Evolutionary conservation across 2,329 filamentous ascomycete genomes (phyloP).

Genomic region (Trichoderma sp.): DNA sequence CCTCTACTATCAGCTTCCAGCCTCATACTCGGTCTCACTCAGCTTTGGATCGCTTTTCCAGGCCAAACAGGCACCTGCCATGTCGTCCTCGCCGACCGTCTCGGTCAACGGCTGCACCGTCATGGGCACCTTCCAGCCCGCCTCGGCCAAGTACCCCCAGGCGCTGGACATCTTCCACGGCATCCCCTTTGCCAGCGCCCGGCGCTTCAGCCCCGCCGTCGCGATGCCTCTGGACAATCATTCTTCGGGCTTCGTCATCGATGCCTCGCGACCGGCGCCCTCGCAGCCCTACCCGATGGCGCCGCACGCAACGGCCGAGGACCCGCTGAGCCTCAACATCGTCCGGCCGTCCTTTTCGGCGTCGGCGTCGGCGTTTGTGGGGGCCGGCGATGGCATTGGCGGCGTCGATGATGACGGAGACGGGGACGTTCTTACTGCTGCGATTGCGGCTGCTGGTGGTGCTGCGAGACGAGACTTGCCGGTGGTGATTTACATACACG

Average conservation of each 20-base stretch:
- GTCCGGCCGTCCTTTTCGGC: slow-evolving; percentile 41
- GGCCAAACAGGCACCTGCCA: not conserved
- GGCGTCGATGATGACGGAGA: not conserved
- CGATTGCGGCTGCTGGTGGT: slow-evolving; percentile 22
- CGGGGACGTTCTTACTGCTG: slow-evolving; percentile 18
- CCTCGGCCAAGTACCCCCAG: slow-evolving; percentile 39
- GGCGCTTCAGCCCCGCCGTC: slow-evolving; percentile 49
- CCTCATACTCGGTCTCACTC: too few relatives aligned
- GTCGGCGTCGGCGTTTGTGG: slow-evolving; percentile 10
- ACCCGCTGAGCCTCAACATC: slow-evolving; percentile 57
- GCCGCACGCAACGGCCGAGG: slow-evolving; percentile 45
- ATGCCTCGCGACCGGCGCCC: slow-evolving; percentile 42
- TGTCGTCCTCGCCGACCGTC: slow-evolving; percentile 26
- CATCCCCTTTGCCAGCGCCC: slow-evolving; percentile 51
- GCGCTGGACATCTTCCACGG: slow-evolving; percentile 52
- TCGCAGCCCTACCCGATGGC: slow-evolving; percentile 30
- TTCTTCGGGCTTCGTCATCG: slow-evolving; percentile 27
- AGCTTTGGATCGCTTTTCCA: too few relatives aligned
- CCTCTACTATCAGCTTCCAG: not conserved
- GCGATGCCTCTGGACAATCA: slow-evolving; percentile 32
- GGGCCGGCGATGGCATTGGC: slow-evolving; percentile 20
- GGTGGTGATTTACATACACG: slow-evolving; percentile 63
- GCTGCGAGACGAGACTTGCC: slow-evolving; percentile 35
- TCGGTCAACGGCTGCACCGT: slow-evolving; percentile 31
- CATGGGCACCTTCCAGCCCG: slow-evolving; percentile 30